Percentiles rank a stretch among this genome's conserved stretches.
Conservation (phyloP, 2,329 filamentous ascomycete genomes). For the Rasamsonia emersonii region DNA sequence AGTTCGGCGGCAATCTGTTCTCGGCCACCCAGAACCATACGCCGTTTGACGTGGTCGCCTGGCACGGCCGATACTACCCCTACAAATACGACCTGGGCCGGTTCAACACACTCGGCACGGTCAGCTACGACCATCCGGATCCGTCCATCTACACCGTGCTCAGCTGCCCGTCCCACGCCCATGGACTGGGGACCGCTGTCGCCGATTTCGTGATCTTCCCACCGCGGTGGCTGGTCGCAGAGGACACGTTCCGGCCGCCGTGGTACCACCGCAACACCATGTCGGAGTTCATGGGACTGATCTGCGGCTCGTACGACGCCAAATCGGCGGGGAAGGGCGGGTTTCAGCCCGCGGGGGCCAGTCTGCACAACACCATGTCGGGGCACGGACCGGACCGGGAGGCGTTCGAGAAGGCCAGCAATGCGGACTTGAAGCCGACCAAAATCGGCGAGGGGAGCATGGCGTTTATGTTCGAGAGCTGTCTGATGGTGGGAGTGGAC, state of each 20-base stretch:
- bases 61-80: slow-evolving; percentile 72
- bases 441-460: slow-evolving; percentile 52
- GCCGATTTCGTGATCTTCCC: slow-evolving; percentile 59
- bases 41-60: slow-evolving; percentile 69
- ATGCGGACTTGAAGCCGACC: slow-evolving; percentile 43
- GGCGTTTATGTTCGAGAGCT: slow-evolving; percentile 58
- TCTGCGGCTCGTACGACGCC: slow-evolving; percentile 53
- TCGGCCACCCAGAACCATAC: slow-evolving; percentile 57
- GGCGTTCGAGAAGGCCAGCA: slow-evolving; percentile 48
- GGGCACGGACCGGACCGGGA: slow-evolving; percentile 53
- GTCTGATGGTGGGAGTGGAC: slow-evolving; percentile 61
- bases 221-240: slow-evolving; percentile 53
- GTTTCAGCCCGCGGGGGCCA: slow-evolving; percentile 53
- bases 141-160: slow-evolving; percentile 66
- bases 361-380: slow-evolving; percentile 63
- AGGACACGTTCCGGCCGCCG: slow-evolving; percentile 51
- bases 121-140: slow-evolving; percentile 69
- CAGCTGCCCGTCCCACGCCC: slow-evolving; percentile 45
- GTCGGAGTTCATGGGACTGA: slow-evolving; percentile 58
- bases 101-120: slow-evolving; percentile 66
- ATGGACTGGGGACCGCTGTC: slow-evolving; percentile 52
- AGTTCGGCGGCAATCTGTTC: slow-evolving; percentile 61
- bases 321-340: slow-evolving; percentile 40
- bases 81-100: slow-evolving; percentile 74
- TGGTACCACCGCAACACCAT: slow-evolving; percentile 59